Base-by-base conservation (phyloP, 1,284 basidiomycete genomes). In the Heterobasidion annosum region DNA sequence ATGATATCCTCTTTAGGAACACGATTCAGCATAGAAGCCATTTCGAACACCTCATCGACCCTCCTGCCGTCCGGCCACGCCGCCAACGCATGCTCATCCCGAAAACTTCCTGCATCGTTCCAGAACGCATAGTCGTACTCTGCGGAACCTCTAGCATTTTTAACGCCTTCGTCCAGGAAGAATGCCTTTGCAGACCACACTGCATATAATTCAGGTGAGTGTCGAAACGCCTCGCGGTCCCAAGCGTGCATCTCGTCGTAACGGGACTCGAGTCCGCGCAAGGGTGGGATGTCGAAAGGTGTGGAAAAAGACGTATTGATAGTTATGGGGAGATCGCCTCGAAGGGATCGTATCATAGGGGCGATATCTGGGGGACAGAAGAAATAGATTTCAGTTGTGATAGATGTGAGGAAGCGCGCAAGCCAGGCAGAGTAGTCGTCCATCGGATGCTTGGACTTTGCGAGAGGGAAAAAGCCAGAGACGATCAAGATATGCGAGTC, bases 161-260 rank as follows among this genome's bases (percentile, higher is more conserved):
- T 59, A 8, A 77, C 53, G 1, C 70, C 77, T 44, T 73, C 65
- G 40, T 71, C 66, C 18, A 81, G 66, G 48, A 78, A 70, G 62
- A 70, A 81, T 10, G 78, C 71, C 59, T 80, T 81, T 0, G 70
- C 73, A 52, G 76, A 75, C 76, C 78, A 79, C 1, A 78, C 67
- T 2, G 77, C 77, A 58, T 81, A 81, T 8, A 80, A 61, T 35
- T 76, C 76, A 1, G 77, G 70, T 0, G 67, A 70, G 57, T 80
- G 78, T 12, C 63, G 54, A 1, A 55, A 52, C 2, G 58, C 64
- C 60, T 80, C 77, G 12, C 75, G 64, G 61, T 80, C 77, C 58
- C 63, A 64, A 1, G 48, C 58, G 50, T 75, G 72, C 73, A 78
- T 76, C 35, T 65, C 60, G 7, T 61, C 54, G 60, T 81, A 81